These are phyloP conservation scores for Prosopis cineraria DNA, from an alignment of 306 rosid genomes.

Conservation along the genomic window DNA sequence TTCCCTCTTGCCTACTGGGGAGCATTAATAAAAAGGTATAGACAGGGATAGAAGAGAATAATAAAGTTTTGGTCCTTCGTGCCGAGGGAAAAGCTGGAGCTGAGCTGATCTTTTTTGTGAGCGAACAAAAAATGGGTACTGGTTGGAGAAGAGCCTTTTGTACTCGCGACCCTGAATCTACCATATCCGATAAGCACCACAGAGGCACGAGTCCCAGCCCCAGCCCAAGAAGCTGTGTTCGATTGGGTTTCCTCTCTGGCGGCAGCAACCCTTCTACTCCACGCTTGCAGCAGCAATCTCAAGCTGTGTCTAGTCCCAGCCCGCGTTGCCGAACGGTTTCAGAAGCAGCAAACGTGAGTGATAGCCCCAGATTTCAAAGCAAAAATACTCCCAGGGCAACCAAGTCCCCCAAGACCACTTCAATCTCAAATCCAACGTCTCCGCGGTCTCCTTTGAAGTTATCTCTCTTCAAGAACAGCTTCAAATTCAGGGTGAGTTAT, in stretches of 20 bases:
- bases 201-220: slow-evolving; percentile 53
- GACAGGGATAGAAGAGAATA: slow-evolving; percentile 30
- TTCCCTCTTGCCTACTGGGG: slow-evolving; percentile 17
- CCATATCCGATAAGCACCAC: slow-evolving; percentile 49
- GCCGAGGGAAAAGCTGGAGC: not conserved
- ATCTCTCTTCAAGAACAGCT: slow-evolving; percentile 92
- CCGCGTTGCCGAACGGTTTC: slow-evolving; percentile 58
- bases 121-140: slow-evolving; percentile 67
- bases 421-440: slow-evolving; percentile 72
- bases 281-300: slow-evolving; percentile 44
- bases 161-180: slow-evolving; percentile 67
- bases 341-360: slow-evolving; percentile 35
- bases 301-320: slow-evolving; percentile 42
- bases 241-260: slow-evolving; percentile 71
- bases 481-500: slow-evolving; percentile 75
- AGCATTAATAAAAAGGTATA: slow-evolving; percentile 30
- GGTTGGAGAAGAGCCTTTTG: slow-evolving; percentile 98
- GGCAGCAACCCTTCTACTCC: slow-evolving; percentile 73
- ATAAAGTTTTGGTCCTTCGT: not conserved
- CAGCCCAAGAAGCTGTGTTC: slow-evolving; percentile 71
- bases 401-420: slow-evolving; percentile 46
- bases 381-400: slow-evolving; percentile 47
- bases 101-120: not conserved
- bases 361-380: slow-evolving; percentile 48
- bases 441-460: slow-evolving; percentile 91